phyloP scores from a whole-genome alignment of 192 early-diverging fungal species.

The Borealophlyctis nickersoniae region DNA sequence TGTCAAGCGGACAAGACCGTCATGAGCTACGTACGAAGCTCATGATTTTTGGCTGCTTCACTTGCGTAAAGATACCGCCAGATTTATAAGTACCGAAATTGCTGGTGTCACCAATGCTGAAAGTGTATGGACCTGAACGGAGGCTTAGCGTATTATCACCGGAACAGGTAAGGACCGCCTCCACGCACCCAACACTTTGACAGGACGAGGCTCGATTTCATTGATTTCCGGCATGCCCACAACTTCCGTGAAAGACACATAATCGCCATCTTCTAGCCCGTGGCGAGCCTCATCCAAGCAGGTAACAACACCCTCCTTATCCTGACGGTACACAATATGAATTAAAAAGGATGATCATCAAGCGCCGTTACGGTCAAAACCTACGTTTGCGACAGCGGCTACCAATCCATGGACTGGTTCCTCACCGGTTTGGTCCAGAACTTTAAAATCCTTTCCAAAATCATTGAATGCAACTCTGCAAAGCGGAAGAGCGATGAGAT shows the following conservation, averaged over 20 bases:
- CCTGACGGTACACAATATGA: slow-evolving; percentile 40
- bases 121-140: slow-evolving; percentile 81
- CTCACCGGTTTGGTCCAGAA: slow-evolving; percentile 89
- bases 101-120: slow-evolving; percentile 90
- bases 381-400: slow-evolving; percentile 63
- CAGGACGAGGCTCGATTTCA: slow-evolving; percentile 66
- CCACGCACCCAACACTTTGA: slow-evolving; percentile 58
- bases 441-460: slow-evolving; percentile 86
- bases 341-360: no score
- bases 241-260: slow-evolving; percentile 90
- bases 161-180: slow-evolving; percentile 19
- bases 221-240: slow-evolving; percentile 92
- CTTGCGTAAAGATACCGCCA: slow-evolving; percentile 94
- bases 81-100: slow-evolving; percentile 68
- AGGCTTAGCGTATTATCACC: not conserved
- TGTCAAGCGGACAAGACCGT: not conserved
- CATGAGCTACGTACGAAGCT: slow-evolving; percentile 64
- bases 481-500: not conserved
- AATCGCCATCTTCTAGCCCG: slow-evolving; percentile 96
- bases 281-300: slow-evolving; percentile 96
- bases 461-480: slow-evolving; percentile 89
- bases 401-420: slow-evolving; percentile 90
- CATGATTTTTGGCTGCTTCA: slow-evolving; percentile 84
- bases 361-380: no score
- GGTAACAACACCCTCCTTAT: slow-evolving; percentile 83